These are phyloP conservation scores for Starmerella tilneyi DNA, from an alignment of 805 yeast species.

Conservation along the genomic window DNA sequence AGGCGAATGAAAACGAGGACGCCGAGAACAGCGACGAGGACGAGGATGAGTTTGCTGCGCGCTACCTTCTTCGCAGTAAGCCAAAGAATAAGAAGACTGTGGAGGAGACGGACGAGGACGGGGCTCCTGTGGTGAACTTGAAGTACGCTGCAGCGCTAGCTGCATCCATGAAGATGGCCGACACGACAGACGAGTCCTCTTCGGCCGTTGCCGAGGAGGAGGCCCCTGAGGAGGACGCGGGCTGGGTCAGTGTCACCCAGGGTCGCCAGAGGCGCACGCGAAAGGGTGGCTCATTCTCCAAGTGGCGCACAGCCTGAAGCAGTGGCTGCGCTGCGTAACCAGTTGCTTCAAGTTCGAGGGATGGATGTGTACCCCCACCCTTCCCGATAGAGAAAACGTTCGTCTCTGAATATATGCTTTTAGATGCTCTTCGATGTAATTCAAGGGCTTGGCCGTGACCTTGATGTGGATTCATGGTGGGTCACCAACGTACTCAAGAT, in stretches of 20 bases:
- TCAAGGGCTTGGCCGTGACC: too few relatives aligned
- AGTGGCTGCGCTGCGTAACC: too few relatives aligned
- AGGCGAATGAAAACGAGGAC: conserved; percentile 4
- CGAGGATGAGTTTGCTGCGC: conserved; percentile 29
- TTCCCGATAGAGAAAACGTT: too few relatives aligned
- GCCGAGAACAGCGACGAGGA: conserved; percentile 18
- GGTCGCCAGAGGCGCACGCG: conserved; percentile 21
- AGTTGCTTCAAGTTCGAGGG: too few relatives aligned
- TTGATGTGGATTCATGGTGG: too few relatives aligned
- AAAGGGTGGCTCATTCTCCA: conserved; percentile 22
- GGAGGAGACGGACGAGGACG: conserved; percentile 13
- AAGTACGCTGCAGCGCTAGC: conserved; percentile 26
- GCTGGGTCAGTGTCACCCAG: conserved; percentile 25
- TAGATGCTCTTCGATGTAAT: too few relatives aligned
- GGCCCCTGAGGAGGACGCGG: conserved; percentile 22
- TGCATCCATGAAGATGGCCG: conserved; percentile 23
- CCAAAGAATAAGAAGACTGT: conserved; percentile 12
- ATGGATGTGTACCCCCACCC: too few relatives aligned
- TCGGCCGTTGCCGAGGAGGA: conserved; percentile 11
- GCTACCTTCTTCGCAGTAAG: conserved; percentile 22
- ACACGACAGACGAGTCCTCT: conserved; percentile 7
- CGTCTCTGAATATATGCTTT: too few relatives aligned
- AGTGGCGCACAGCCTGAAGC: too few relatives aligned
- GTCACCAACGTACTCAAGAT: too few relatives aligned
- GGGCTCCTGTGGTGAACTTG: conserved; percentile 21